Conservation (phyloP, 73 alveolate genomes). For the Blepharisma japonicum region DNA sequence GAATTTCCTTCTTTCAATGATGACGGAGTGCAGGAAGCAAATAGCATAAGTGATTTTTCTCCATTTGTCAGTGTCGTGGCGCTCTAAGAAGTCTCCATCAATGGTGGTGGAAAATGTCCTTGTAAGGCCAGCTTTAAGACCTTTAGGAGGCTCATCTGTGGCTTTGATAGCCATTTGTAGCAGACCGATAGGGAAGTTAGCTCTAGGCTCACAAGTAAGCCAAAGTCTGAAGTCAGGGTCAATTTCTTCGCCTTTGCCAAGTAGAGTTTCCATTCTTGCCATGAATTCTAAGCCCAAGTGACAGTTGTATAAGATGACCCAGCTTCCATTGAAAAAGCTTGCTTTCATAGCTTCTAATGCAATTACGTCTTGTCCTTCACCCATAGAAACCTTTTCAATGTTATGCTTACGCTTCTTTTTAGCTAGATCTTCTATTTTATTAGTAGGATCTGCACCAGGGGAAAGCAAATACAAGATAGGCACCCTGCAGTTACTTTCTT, state of each 20-base stretch:
- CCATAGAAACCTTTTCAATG: constrained; percentile 99
- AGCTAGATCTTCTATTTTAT: constrained; percentile 98
- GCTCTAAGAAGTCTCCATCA: constrained; percentile 90
- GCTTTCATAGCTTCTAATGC: constrained; percentile 93
- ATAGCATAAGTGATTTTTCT: constrained; percentile 91
- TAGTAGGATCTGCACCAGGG: constrained; percentile 99
- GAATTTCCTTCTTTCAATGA: constrained; percentile 95
- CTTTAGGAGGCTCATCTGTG: constrained; percentile 99
- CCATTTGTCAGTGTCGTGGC: constrained; percentile 98
- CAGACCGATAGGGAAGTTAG: constrained; percentile 99
- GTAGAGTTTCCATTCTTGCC: constrained; percentile 92
- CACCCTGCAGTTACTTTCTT: constrained; percentile 79
- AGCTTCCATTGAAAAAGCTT: constrained; percentile 96
- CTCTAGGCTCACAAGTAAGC: constrained; percentile 98
- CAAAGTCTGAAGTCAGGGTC: constrained; percentile 99
- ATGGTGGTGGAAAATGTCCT: constrained; percentile 98
- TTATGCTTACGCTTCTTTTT: constrained; percentile 98
- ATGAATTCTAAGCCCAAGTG: constrained; percentile 97
- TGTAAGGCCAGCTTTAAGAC: constrained; percentile 99
- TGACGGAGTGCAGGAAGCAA: constrained; percentile 99
- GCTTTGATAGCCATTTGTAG: constrained; percentile 99
- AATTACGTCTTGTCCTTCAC: constrained; percentile 98
- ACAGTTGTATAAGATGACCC: constrained; percentile 98
- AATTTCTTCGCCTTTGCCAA: constrained; percentile 90
- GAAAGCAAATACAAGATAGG: constrained; percentile 98